Evolutionary conservation across 306 rosid species (phyloP), one percentile per base, ranked within the genome.

Genomic region (Cicer pinnatifidum): DNA sequence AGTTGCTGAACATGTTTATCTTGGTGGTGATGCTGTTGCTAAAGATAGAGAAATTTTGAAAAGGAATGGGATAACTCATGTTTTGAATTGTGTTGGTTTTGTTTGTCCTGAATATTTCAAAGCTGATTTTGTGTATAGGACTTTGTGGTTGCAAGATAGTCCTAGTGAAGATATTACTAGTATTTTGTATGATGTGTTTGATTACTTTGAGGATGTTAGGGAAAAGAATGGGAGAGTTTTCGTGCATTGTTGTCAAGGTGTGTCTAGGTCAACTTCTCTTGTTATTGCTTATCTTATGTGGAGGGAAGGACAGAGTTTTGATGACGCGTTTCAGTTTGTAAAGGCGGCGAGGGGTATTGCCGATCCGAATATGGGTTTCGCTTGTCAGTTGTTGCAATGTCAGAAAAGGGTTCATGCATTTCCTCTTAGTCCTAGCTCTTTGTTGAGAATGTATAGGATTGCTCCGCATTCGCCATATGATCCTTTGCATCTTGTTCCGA

Each of bases 231-330:
- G 99, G 71, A 88, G 96, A 85, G 97, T 95, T 37, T 95, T 92
- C 75, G 99, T 95, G 76, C 99, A 95, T 72, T 95, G 99, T 80
- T 95, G 99, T 81, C 99, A 92, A 82, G 99, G 99, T 68, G 99
- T 95, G 48, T 95, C 97, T 19, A 88, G 99, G 85, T 95, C 99
- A 3, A 95, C 99, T 2, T 95, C 99, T 15, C 77, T 95, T 80
- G 99, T 95, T 72, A 95, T 95, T 84, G 99, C 99, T 1, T 95
- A 95, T 69, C 90, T 86, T 44, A 95, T 95, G 99, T 95, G 99
- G 99, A 92, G 99, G 86, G 97, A 95, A 87, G 99, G 97, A 7
- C 99, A 90, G 88, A 95, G 99, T 81, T 95, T 95, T 45, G 99
- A 95, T 75, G 99, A 95, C 83, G 99, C 99, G 44, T 92, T 95